These are phyloP conservation scores for Kernera saxatilis DNA, from an alignment of 345 rosid species.

Conservation along the genomic window DNA sequence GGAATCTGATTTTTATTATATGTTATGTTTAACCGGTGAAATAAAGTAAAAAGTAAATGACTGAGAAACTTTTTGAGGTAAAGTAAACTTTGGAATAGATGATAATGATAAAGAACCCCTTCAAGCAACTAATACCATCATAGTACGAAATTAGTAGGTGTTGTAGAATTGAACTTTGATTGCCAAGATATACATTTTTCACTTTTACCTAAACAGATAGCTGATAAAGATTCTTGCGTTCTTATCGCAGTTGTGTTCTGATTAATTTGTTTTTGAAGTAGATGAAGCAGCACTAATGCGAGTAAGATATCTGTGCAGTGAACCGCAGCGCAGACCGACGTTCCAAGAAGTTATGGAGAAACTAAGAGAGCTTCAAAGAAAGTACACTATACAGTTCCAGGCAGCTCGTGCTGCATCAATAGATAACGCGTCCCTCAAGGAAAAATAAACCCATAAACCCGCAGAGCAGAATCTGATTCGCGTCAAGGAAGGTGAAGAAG, in stretches of 20 bases:
- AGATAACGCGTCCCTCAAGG: slow-evolving; percentile 47
- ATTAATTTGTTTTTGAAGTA: background rate
- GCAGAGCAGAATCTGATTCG: background rate
- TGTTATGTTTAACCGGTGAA: background rate
- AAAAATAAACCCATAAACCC: slow-evolving; percentile 17
- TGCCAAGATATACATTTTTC: background rate
- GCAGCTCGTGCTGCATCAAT: slow-evolving; percentile 54
- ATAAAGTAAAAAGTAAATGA: background rate
- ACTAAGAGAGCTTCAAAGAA: slow-evolving; percentile 78
- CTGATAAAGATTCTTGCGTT: background rate
- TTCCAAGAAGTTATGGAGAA: slow-evolving; percentile 83
- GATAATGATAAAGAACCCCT: background rate
- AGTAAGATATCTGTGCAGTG: slow-evolving; percentile 42
- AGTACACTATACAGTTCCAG: slow-evolving; percentile 53
- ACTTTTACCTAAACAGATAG: background rate
- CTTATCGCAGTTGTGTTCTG: background rate
- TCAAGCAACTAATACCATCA: background rate
- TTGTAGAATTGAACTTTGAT: background rate
- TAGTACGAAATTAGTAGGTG: background rate
- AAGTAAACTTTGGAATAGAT: background rate
- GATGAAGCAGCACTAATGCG: background rate
- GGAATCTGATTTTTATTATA: background rate
- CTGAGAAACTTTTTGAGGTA: background rate
- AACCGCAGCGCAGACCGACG: slow-evolving; percentile 66
- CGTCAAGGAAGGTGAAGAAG: background rate